These are phyloP conservation scores for Epichloe hybrida DNA, from an alignment of 2,329 filamentous ascomycete species.

Conservation along the genomic window DNA sequence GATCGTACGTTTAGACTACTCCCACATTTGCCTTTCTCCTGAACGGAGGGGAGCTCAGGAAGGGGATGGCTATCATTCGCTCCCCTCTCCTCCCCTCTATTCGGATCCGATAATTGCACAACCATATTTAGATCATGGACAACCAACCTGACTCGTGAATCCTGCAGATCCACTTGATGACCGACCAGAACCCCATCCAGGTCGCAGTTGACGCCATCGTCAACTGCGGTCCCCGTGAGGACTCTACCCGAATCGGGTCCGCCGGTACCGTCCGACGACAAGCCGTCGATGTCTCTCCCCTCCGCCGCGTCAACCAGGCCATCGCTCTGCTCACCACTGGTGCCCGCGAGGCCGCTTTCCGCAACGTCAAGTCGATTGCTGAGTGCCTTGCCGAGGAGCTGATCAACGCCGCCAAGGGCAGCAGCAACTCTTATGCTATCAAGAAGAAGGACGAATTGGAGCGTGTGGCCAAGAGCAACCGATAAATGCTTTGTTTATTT, in stretches of 20 bases:
- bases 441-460: conserved; percentile 99
- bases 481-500: conserved; percentile 52
- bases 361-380: conserved; percentile 99
- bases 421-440: conserved; percentile 99
- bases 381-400: conserved; percentile 99
- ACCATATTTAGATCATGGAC: not conserved
- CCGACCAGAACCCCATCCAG: conserved; percentile 99
- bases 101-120: no score
- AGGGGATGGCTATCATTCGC: no score
- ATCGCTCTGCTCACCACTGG: conserved; percentile 98
- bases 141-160: conserved; percentile 14
- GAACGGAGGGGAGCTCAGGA: no score
- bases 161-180: conserved; percentile 95
- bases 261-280: conserved; percentile 99
- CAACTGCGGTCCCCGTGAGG: conserved; percentile 99
- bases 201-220: conserved; percentile 98
- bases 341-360: conserved; percentile 97
- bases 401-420: conserved; percentile 99
- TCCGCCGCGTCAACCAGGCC: conserved; percentile 99
- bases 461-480: conserved; percentile 99
- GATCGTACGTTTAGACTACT: conserved; percentile 59
- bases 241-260: conserved; percentile 98
- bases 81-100: no score
- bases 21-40: no score
- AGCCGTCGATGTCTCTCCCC: conserved; percentile 98